phyloP scores from a whole-genome alignment of 805 yeast genomes.

The Ogataea parapolymorpha region DNA sequence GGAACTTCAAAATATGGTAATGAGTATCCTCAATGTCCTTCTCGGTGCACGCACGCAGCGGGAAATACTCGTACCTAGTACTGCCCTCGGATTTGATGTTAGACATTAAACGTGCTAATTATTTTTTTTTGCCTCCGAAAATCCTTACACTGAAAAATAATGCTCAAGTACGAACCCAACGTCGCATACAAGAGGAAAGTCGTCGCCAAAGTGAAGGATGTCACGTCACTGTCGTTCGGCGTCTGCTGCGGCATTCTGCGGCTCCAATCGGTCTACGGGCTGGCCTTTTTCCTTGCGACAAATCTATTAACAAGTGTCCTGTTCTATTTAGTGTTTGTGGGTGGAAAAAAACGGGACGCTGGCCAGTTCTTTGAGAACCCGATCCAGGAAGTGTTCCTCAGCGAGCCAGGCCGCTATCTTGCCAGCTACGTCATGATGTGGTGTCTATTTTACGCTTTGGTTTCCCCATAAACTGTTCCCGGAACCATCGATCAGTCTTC shows the following conservation, averaged over 20 bases:
- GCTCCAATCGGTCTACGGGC: conserved; percentile 47
- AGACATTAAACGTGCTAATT: conserved; percentile 4
- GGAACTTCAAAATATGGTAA: conserved; percentile 80
- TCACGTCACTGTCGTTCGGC: conserved; percentile 49
- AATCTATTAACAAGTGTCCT: conserved; percentile 33
- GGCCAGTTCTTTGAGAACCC: conserved; percentile 39
- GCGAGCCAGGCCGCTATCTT: conserved; percentile 44
- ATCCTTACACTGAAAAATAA: conserved; percentile 11
- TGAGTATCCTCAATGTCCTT: conserved; percentile 71
- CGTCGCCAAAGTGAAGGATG: conserved; percentile 33
- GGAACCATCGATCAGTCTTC: conserved; percentile 3
- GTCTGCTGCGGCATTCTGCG: conserved; percentile 53
- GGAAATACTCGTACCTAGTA: conserved; percentile 41
- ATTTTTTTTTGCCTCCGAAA: conserved; percentile 8
- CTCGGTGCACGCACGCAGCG: conserved; percentile 66
- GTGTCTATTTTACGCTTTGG: conserved; percentile 52
- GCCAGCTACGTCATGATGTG: conserved; percentile 56
- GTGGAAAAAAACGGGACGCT: conserved; percentile 28
- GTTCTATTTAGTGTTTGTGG: conserved; percentile 34
- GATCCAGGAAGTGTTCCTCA: conserved; percentile 39
- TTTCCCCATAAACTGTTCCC: conserved; percentile 20
- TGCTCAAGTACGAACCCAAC: conserved; percentile 17
- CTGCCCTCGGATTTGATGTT: conserved; percentile 7
- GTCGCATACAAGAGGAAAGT: conserved; percentile 19
- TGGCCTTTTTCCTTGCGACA: conserved; percentile 39